A percentile compares a stretch with the other conserved stretches of the same genome.
Evolutionary conservation across 257 asterid species (phyloP).

Genomic region (Solanum peruvianum): DNA sequence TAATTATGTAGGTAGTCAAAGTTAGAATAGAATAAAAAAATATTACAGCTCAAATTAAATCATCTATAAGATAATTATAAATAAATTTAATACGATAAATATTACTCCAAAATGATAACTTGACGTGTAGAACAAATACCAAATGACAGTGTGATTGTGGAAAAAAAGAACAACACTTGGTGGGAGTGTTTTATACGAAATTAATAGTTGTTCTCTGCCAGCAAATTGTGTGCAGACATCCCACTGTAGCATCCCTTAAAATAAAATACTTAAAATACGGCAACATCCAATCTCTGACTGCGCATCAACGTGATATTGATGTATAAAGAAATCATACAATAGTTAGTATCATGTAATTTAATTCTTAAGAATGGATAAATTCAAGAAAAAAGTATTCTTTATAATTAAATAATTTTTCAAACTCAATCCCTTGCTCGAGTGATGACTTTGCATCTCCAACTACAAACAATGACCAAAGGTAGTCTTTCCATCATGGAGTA

Average conservation of each 20-base stretch:
- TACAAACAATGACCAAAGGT: too few species aligned
- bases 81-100: background rate
- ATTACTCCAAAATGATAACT: background rate
- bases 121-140: background rate
- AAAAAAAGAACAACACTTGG: background rate
- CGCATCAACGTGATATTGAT: too few species aligned
- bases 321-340: too few species aligned
- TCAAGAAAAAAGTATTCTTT: too few species aligned
- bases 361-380: too few species aligned
- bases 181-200: constrained; percentile 4
- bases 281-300: background rate
- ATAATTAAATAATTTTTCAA: too few species aligned
- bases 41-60: background rate
- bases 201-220: background rate
- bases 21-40: background rate
- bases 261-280: background rate
- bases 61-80: background rate
- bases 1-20: background rate
- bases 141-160: background rate
- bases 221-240: constrained; percentile 12
- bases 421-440: too few species aligned
- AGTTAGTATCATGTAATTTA: too few species aligned
- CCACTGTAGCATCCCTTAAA: background rate
- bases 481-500: too few species aligned
- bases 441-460: too few species aligned